phyloP scores from a whole-genome alignment of 441 rosid genomes.

The Bocquillonia castaneifolia region DNA sequence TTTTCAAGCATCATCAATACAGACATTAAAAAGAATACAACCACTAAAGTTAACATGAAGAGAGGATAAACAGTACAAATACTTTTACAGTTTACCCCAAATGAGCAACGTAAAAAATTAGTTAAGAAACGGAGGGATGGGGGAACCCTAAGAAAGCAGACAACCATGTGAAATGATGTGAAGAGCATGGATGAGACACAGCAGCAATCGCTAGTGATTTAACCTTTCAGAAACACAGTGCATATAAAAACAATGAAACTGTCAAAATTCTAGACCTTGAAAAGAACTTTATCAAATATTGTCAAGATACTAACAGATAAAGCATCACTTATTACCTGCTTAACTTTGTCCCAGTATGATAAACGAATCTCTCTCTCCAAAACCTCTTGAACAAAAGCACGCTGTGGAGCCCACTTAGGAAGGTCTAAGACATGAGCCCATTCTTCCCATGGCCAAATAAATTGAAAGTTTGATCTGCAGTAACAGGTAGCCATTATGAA shows the following conservation, averaged over 20 bases:
- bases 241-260: background rate
- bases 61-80: background rate
- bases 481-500: constrained; percentile 21
- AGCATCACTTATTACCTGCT: constrained; percentile 58
- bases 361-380: constrained; percentile 97
- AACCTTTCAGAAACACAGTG: background rate
- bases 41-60: background rate
- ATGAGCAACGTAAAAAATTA: background rate
- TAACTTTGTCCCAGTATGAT: constrained; percentile 97
- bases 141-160: background rate
- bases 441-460: constrained; percentile 99
- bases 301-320: background rate
- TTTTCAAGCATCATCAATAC: constrained; percentile 8
- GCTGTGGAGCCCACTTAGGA: constrained; percentile 99
- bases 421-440: constrained; percentile 96
- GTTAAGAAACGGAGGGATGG: background rate
- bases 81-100: background rate
- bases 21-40: background rate
- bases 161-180: background rate
- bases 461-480: constrained; percentile 92
- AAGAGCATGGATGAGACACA: background rate
- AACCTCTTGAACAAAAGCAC: constrained; percentile 96
- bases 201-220: too few relatives aligned
- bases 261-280: background rate
- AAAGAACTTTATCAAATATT: background rate